These are phyloP conservation scores for Phytophthora vignae DNA, from an alignment of 352 stramenopile genomes.

Conservation along the genomic window DNA sequence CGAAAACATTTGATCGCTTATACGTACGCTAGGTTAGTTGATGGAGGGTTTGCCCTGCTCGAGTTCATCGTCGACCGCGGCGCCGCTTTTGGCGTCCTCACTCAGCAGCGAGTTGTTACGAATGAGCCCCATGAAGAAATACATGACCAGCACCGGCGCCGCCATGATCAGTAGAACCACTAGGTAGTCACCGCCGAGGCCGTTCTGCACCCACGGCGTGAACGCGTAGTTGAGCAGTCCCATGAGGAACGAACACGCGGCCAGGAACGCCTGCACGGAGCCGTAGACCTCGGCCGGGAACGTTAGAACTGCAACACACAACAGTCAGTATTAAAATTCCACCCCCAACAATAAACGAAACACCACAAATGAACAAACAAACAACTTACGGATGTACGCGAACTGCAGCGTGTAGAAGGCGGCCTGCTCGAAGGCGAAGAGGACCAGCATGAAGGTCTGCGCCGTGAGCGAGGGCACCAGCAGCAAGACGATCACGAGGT, in stretches of 20 bases:
- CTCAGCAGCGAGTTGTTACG: conserved; percentile 9
- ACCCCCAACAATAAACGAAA: neutral
- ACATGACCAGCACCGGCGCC: conserved; percentile 36
- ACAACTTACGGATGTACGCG: conserved; percentile 40
- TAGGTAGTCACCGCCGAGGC: conserved; percentile 40
- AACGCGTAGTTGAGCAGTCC: conserved; percentile 50
- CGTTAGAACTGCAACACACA: conserved; percentile 30
- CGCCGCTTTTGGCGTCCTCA: neutral
- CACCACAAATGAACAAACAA: neutral
- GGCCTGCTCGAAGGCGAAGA: conserved; percentile 46
- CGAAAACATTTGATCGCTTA: too few species aligned
- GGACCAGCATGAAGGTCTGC: conserved; percentile 44
- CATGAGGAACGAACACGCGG: conserved; percentile 42
- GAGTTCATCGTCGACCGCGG: conserved; percentile 8
- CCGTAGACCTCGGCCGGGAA: conserved; percentile 48
- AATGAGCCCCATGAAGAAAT: conserved; percentile 41
- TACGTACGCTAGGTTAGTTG: neutral
- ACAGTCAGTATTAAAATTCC: too few species aligned
- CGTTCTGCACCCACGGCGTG: conserved; percentile 45
- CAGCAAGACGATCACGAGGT: conserved; percentile 43
- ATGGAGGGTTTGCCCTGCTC: conserved; percentile 25
- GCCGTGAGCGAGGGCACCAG: conserved; percentile 42
- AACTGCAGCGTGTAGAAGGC: conserved; percentile 57
- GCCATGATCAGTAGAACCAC: conserved; percentile 46
- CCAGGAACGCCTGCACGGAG: conserved; percentile 45